These are phyloP conservation scores for Pleurotus ostreatus DNA, from an alignment of 768 basidiomycete species.

Conservation along the genomic window DNA sequence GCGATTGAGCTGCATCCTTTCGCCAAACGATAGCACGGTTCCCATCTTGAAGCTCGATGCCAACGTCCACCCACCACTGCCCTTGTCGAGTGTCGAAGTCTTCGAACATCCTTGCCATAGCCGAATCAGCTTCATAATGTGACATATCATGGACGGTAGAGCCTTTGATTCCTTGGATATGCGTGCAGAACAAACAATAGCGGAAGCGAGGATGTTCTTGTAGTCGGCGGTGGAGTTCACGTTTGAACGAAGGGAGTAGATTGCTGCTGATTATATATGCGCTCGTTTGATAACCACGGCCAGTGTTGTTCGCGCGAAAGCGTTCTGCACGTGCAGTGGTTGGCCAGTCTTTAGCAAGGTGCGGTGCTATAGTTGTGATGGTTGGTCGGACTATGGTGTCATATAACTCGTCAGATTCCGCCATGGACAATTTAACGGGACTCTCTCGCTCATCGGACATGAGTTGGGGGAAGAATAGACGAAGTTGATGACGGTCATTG, in stretches of 20 bases:
- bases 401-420: background rate
- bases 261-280: background rate
- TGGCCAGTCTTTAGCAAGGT: background rate
- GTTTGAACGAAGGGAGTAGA: background rate
- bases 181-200: background rate
- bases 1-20: background rate
- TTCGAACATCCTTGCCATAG: background rate
- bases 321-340: background rate
- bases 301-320: background rate
- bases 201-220: background rate
- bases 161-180: background rate
- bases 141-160: background rate
- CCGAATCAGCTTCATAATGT: background rate
- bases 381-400: background rate
- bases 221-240: background rate
- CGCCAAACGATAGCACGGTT: background rate
- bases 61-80: conserved; percentile 1
- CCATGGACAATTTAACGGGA: background rate
- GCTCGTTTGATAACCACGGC: background rate
- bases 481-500: background rate
- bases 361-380: background rate
- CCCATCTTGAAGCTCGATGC: background rate
- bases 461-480: background rate
- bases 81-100: background rate
- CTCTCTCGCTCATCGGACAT: background rate